Percentiles rank a stretch among this genome's conserved stretches.
These are phyloP conservation scores for Quercus tomentella DNA, from an alignment of 331 rosid species.

Conservation along the genomic window DNA sequence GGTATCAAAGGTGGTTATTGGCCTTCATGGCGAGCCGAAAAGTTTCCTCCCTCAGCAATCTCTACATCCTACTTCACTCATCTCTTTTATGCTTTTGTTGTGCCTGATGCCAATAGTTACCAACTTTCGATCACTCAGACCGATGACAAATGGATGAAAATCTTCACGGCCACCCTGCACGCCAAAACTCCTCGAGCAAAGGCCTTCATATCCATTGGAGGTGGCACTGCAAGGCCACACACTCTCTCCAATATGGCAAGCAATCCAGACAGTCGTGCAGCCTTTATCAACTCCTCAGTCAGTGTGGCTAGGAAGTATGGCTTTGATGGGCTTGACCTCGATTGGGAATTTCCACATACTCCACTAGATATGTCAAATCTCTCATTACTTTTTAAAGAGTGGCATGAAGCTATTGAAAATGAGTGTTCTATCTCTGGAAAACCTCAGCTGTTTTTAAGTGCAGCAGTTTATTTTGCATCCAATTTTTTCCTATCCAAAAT, in stretches of 20 bases:
- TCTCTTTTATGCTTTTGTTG: constrained; percentile 36
- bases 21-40: constrained; percentile 8
- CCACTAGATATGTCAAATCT: constrained; percentile 24
- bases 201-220: constrained; percentile 35
- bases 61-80: constrained; percentile 38
- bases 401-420: constrained; percentile 1
- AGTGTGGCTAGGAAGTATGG: constrained; percentile 34
- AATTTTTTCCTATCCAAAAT: constrained; percentile 12
- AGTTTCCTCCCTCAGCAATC: constrained; percentile 34
- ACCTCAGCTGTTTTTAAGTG: constrained; percentile 18
- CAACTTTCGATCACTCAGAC: constrained; percentile 6
- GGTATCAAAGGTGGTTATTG: constrained; percentile 34
- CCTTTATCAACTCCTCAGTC: constrained; percentile 28
- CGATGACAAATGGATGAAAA: neutral
- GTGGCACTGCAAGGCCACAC: constrained; percentile 2
- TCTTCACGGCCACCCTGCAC: constrained; percentile 29
- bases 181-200: constrained; percentile 17
- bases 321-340: constrained; percentile 46
- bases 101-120: constrained; percentile 20
- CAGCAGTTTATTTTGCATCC: constrained; percentile 37
- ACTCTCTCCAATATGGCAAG: constrained; percentile 22
- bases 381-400: constrained; percentile 16
- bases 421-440: constrained; percentile 17
- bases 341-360: constrained; percentile 41
- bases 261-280: constrained; percentile 17